Base-by-base conservation (phyloP, 176 grass and related monocot genomes). In the Tillandsia leiboldiana region DNA sequence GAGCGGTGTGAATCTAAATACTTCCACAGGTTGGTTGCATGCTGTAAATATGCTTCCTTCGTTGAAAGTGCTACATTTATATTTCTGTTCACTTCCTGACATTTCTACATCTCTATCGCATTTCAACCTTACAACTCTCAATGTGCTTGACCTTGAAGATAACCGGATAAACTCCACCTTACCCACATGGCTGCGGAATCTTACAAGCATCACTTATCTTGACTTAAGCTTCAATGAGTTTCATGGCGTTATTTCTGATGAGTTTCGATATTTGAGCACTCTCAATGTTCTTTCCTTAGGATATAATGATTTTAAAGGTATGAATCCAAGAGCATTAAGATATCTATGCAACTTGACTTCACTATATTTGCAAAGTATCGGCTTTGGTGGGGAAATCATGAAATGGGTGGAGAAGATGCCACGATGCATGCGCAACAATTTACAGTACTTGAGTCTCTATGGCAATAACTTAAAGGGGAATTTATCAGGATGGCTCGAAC, bases 141-240 rank as follows among this genome's bases (percentile, higher is more conserved):
- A 33, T 3, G 29, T 33, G 29, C 29, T 33, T 33, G 2, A 80
- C 28, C 69, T 83, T 10, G 47, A n/a, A 1, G 0, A 0, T 0
- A 84, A 79, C 3, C 0, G 0, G 3, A 63, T 84, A 6, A 0
- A 79, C 27, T 11, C 27, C 10, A 20, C 48, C 1, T 28, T 73
- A 70, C 72, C 82, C 0, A 26, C 76, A 66, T 85, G 81, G 78
- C 3, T 89, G 24, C 68, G 86, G 77, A 78, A 82, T 59, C 6
- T 75, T 13, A 73, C 66, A 56, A 73, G 1, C 3, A 49, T 82
- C 20, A 63, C 28, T 2, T 53, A 59, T n/a, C 22, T 79, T 2
- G 1, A 53, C 11, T 15, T 87, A 2, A 12, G 1, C 2, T 33
- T 5, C 3, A 33, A 33, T 4, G 3, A 33, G 29, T 33, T 33